Base-by-base conservation (phyloP, 352 stramenopile genomes). In the Phytophthora lateralis region DNA sequence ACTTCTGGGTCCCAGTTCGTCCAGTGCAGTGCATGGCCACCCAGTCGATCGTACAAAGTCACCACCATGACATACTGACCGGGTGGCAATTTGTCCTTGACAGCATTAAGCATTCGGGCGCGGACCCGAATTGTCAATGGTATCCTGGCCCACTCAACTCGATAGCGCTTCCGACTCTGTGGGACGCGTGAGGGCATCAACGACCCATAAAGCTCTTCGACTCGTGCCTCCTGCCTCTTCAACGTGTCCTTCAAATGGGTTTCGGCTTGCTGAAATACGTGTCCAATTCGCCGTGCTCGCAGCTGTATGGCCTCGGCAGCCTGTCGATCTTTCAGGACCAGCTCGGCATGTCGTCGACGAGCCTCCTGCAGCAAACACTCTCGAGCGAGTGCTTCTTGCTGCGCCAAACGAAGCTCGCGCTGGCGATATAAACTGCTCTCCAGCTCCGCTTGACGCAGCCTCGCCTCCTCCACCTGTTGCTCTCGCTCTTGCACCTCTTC, bases 21-120 rank as follows among this genome's bases (percentile, higher is more conserved):
- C 86, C 86, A 97, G 27, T 88, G 71, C 32, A 97, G 63, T 15
- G 82, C 76, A 34, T 89, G 72, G 2, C 91, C 91, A 8, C 89
- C 89, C 3, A 98, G 69, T 1, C 85, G 75, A 56, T 97, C 89
- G 44, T 93, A 95, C 55, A 97, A 74, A 12, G 88, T 97, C 17
- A 74, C 73, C 2, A 98, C 66, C 24, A 97, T 55, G 21, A 91
- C 82, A 53, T 97, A 97, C 2, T 82, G 68, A 0, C 90, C 91
- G 2, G 62, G 44, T 2, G 82, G 87, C 3, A 97, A 58, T 29
- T 93, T 95, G 58, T 97, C 85, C 57, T 96, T 96, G 17, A 97
- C 63, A 7, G 77, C 91, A 10, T 82, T 80, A 2, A 97, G 42
- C 64, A 86, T 77, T 55, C 78, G 80, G 4, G 78, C 56, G 5